Conservation (phyloP, 176 grass and related monocot species). For the Echinochloa phyllopogon region DNA sequence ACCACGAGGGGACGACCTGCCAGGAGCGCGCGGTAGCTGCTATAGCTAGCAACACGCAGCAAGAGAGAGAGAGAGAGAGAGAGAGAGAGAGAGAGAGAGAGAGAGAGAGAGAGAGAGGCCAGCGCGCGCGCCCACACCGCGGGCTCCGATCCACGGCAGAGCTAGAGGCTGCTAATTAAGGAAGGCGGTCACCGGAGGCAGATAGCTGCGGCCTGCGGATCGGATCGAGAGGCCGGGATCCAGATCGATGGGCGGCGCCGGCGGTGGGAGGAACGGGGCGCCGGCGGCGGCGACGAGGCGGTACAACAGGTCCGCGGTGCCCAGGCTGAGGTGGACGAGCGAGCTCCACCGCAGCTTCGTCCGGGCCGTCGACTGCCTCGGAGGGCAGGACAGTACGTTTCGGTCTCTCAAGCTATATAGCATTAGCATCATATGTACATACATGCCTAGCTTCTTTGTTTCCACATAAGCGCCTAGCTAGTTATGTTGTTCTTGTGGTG, state of each 20-base stretch:
- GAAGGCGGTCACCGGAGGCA: neutral
- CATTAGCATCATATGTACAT: neutral
- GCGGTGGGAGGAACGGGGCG: conserved; percentile 42
- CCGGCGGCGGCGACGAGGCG: conserved; percentile 61
- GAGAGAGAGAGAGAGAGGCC: neutral
- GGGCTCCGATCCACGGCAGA: no score
- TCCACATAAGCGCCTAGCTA: neutral
- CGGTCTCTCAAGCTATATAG: neutral
- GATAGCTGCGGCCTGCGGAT: neutral
- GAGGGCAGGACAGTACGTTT: conserved; percentile 75
- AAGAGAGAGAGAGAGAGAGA: neutral
- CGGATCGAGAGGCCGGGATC: neutral
- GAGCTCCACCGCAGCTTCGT: conserved; percentile 88
- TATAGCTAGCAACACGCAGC: neutral
- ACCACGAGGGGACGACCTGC: neutral
- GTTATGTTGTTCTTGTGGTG: neutral
- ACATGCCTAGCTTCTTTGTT: neutral
- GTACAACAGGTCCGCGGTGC: conserved; percentile 81
- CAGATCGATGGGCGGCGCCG: conserved; percentile 24
- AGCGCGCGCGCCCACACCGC: no score
- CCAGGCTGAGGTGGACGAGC: conserved; percentile 81
- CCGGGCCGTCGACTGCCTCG: conserved; percentile 75
- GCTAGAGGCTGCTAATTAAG: neutral
- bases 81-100: no score
- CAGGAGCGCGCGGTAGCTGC: neutral